A percentile compares a stretch with the other conserved stretches of the same genome.
Evolutionary conservation across 225 moss, liverwort and hornwort species (phyloP).

Genomic region (Sphagnum contortum): DNA sequence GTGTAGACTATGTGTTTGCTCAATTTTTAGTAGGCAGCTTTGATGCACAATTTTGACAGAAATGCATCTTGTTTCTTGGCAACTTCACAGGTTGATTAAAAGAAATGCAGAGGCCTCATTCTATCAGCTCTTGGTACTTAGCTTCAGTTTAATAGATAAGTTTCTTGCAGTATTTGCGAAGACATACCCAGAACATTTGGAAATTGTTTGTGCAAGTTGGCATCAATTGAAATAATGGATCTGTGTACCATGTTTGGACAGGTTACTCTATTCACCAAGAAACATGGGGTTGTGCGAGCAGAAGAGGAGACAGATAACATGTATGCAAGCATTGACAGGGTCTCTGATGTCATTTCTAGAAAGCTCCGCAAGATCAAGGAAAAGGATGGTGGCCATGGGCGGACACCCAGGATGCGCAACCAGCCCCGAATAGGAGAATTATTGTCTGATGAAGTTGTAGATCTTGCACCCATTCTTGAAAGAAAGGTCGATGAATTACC

Average conservation of each 20-base stretch:
- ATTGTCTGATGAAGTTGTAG: conserved; percentile 65
- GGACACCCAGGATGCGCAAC: conserved; percentile 65
- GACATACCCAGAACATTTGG: no score
- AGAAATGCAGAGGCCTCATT: no score
- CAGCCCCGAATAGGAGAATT: conserved; percentile 66
- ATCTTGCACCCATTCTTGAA: conserved; percentile 56
- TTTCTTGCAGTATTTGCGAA: no score
- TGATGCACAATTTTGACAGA: no score
- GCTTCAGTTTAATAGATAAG: no score
- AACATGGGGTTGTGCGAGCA: conserved; percentile 79
- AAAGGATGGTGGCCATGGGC: conserved; percentile 85
- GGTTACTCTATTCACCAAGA: conserved; percentile 85
- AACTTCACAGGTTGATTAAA: no score
- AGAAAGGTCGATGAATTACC: conserved; percentile 66
- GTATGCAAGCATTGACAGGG: conserved; percentile 82
- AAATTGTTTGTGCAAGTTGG: no score
- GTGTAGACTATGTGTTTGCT: no score
- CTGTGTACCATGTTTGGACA: conserved; percentile 1
- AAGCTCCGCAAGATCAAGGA: conserved; percentile 94
- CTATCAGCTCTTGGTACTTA: no score
- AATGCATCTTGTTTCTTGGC: no score
- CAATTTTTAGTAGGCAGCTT: no score
- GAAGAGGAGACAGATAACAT: conserved; percentile 80
- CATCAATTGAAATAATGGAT: no score
- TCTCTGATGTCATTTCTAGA: conserved; percentile 77